Base-by-base conservation (phyloP, 768 basidiomycete species). In the Suillus luteus region DNA sequence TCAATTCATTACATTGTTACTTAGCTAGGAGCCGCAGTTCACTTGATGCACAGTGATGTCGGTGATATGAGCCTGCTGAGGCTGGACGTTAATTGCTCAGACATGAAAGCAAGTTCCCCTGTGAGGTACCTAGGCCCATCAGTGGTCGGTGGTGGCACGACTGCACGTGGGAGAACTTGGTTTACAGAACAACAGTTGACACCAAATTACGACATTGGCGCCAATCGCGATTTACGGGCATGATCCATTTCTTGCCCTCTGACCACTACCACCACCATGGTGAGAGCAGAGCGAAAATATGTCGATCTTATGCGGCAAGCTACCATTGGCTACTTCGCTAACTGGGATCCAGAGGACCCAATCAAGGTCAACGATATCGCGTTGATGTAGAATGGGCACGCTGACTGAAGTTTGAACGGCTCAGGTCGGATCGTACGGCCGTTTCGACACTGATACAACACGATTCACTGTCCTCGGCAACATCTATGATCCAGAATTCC, bases 351-450 rank as follows among this genome's bases (percentile, higher is more conserved):
- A 0, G 74, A 75, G 49, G 69, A 69, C 44, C 70, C 70, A 15
- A 65, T 79, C 49, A 63, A 72, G 68, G 78, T 77, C 14, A 59
- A 69, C 65, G 31, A 33, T 12, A 35, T 54, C 52, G 31, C 52
- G 11, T 35, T 38, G 40, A 22, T 10, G 41, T 59, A 9, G 19
- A 17, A 33, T 12, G 44, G 52, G n/a, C 59, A 60, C 11, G 22
- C 24, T 3, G 5, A 24, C 31, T 31, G 31, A 31, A 31, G 31
- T 31, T 17, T n/a, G 4, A 19, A 22, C 6, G 33, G 4, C 17
- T 12, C 59, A 78, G 78, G 78, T 79, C 1, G 78, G 78, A 5
- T 67, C 76, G 27, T 79, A 75, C 41, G 78, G 78, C 19, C 59
- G 61, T 2, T 33, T 80, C 35, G 71, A 79, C 7, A 27, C 15